phyloP scores from a whole-genome alignment of 805 yeast species.

The Candida glaebosa region DNA sequence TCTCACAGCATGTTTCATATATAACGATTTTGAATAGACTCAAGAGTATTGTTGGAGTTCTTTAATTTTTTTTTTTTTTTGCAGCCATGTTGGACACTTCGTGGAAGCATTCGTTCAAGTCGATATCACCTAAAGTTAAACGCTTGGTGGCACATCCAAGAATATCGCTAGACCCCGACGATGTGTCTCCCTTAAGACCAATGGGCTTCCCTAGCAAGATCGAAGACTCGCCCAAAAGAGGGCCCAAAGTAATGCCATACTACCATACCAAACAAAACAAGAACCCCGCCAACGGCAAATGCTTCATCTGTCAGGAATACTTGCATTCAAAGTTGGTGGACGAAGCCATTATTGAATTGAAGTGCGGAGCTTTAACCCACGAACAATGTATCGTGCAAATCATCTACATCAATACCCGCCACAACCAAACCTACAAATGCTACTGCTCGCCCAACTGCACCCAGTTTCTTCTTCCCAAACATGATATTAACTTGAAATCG shows the following conservation, averaged over 20 bases:
- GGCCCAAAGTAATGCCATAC: neutral
- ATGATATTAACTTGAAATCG: neutral
- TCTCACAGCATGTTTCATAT: too few species aligned
- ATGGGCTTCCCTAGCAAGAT: conserved; percentile 2
- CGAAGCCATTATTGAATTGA: conserved; percentile 45
- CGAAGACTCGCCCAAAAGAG: conserved; percentile 3
- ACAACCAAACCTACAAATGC: neutral
- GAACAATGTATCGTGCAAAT: conserved; percentile 47
- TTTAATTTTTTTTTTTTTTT: too few species aligned
- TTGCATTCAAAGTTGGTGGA: conserved; percentile 42
- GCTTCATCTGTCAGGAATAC: conserved; percentile 53
- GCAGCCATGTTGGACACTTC: neutral
- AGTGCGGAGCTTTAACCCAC: conserved; percentile 56
- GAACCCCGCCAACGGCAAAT: conserved; percentile 16
- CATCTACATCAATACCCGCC: neutral
- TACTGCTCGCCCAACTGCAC: neutral
- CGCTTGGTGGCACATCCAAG: neutral
- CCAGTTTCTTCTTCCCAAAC: neutral
- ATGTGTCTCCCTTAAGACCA: neutral
- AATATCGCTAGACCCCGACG: neutral
- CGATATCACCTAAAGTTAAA: neutral
- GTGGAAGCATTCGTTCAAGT: neutral
- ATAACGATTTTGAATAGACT: too few species aligned
- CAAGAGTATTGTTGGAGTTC: too few species aligned
- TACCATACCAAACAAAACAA: conserved; percentile 2